These are phyloP conservation scores for Sordariomycetes sp. DNA, from an alignment of 2,329 filamentous ascomycete species.

Conservation along the genomic window DNA sequence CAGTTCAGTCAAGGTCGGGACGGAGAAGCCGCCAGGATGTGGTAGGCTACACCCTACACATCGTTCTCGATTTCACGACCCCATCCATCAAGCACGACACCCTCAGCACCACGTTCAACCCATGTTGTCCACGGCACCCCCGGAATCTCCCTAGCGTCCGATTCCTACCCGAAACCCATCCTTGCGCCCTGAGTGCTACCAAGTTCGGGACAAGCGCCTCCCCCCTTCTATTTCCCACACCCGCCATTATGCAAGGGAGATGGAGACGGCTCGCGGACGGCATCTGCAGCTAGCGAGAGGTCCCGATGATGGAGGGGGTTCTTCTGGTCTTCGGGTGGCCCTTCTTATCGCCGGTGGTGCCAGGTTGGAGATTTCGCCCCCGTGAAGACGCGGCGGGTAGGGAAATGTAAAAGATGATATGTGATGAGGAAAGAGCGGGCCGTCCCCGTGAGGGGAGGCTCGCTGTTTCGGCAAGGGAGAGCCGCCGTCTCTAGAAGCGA, in stretches of 20 bases:
- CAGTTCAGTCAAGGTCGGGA: not conserved
- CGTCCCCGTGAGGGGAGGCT: not conserved
- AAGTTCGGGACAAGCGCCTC: not conserved
- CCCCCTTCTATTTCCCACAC: not conserved
- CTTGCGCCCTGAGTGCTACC: not conserved
- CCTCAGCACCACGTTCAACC: too few relatives aligned
- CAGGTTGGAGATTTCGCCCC: not conserved
- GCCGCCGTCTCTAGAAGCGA: not conserved
- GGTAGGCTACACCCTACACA: not conserved
- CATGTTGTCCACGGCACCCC: too few relatives aligned
- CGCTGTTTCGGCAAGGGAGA: not conserved
- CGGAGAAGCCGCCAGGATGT: not conserved
- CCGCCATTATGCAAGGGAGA: not conserved
- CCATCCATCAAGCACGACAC: too few relatives aligned
- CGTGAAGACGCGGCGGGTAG: not conserved
- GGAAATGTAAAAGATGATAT: not conserved
- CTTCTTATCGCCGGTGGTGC: not conserved
- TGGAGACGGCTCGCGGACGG: not conserved
- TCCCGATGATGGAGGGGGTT: too few relatives aligned
- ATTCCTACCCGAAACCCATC: not conserved
- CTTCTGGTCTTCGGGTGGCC: too few relatives aligned
- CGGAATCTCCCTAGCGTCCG: too few relatives aligned
- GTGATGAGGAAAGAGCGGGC: not conserved
- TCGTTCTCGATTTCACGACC: not conserved
- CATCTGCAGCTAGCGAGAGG: not conserved